phyloP scores from a whole-genome alignment of 139 green algal species.

The Chlamydomonas sp. region DNA sequence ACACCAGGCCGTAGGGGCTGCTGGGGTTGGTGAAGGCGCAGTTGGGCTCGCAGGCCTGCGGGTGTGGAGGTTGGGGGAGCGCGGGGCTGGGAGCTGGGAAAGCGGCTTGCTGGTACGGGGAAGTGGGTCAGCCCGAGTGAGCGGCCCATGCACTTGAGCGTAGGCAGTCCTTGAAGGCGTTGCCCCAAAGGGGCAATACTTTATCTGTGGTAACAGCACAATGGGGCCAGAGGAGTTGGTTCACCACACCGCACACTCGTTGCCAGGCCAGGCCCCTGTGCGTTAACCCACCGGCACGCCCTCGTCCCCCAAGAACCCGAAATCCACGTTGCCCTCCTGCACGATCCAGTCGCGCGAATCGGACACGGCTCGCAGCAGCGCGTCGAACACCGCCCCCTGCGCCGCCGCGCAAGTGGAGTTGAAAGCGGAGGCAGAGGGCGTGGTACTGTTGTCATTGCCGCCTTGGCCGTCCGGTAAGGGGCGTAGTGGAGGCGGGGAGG shows the following conservation, averaged over 20 bases:
- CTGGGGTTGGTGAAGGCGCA: constrained; percentile 51
- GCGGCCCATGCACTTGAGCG: neutral
- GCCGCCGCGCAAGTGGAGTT: neutral
- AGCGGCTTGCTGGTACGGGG: neutral
- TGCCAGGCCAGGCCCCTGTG: neutral
- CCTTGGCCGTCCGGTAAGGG: too few relatives aligned
- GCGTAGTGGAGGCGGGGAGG: too few relatives aligned
- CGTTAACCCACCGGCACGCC: neutral
- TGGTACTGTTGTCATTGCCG: too few relatives aligned
- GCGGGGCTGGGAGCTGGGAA: too few relatives aligned
- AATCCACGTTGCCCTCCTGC: constrained; percentile 21
- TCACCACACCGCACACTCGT: too few relatives aligned
- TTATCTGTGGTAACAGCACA: too few relatives aligned
- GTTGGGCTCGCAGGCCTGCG: constrained; percentile 19
- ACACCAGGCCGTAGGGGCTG: constrained; percentile 40
- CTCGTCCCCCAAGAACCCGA: constrained; percentile 4
- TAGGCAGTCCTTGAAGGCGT: neutral
- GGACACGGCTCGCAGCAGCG: neutral
- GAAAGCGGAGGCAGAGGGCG: neutral
- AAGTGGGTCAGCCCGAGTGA: neutral
- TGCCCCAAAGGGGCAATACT: too few relatives aligned
- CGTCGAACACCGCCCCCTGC: constrained; percentile 1
- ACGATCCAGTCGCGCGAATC: constrained; percentile 1
- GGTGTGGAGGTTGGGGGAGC: neutral
- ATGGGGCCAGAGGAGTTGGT: too few relatives aligned